phyloP scores from a whole-genome alignment of 345 rosid species.

The Acer saccharum region DNA sequence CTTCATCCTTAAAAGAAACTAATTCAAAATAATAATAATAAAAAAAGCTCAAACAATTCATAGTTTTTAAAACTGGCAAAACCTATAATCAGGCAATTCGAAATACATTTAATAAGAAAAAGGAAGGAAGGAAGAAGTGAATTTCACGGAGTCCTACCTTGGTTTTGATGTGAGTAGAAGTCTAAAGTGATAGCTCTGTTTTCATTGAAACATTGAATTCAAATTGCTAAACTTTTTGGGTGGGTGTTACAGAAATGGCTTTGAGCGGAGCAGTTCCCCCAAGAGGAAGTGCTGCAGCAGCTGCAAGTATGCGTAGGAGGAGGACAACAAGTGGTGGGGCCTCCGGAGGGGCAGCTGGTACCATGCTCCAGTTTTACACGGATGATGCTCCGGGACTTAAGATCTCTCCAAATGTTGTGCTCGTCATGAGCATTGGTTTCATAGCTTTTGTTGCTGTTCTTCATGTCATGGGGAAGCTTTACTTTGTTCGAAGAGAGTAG shows the following conservation, averaged over 20 bases:
- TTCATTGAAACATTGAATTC: not conserved
- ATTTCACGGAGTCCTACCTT: not conserved
- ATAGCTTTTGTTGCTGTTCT: slow-evolving; percentile 62
- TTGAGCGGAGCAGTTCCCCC: slow-evolving; percentile 56
- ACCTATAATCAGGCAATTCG: too few relatives aligned
- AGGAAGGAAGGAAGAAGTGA: not conserved
- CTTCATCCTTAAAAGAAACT: too few relatives aligned
- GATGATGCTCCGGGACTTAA: slow-evolving; percentile 67
- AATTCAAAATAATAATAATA: too few relatives aligned
- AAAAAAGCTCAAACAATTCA: too few relatives aligned
- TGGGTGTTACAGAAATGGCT: slow-evolving; percentile 48
- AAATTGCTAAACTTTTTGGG: not conserved
- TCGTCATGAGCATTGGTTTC: slow-evolving; percentile 67
- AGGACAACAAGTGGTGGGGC: slow-evolving; percentile 48
- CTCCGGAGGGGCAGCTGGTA: slow-evolving; percentile 52
- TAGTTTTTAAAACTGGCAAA: too few relatives aligned
- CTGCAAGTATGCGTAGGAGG: slow-evolving; percentile 65
- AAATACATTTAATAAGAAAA: not conserved
- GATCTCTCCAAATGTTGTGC: slow-evolving; percentile 64
- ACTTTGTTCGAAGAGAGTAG: slow-evolving; percentile 38
- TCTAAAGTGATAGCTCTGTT: not conserved
- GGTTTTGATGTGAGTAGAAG: not conserved
- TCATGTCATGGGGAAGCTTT: slow-evolving; percentile 64
- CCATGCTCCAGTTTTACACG: slow-evolving; percentile 66
- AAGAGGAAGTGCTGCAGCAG: slow-evolving; percentile 66